phyloP scores from a whole-genome alignment of 768 basidiomycete genomes.

The Boletellus emodensis region DNA sequence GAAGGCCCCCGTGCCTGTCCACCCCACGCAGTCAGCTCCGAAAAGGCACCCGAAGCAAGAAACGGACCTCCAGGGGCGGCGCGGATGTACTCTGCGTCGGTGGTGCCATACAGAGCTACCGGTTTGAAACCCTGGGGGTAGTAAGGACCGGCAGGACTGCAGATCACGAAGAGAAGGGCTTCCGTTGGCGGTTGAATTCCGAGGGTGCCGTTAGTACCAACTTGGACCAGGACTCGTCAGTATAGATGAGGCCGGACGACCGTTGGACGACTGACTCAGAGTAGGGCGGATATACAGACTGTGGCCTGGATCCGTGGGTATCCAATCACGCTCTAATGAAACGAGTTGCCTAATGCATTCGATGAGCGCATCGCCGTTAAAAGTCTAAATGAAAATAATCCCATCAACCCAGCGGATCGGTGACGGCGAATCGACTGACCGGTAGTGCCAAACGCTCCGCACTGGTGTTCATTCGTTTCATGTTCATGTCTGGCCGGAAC shows the following conservation, averaged over 20 bases:
- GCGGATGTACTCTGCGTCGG: slow-evolving; percentile 61
- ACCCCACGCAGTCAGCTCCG: slow-evolving; percentile 5
- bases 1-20: slow-evolving; percentile 73
- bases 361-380: slow-evolving; percentile 70
- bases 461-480: slow-evolving; percentile 90
- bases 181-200: slow-evolving; percentile 57
- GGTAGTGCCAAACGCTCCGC: slow-evolving; percentile 76
- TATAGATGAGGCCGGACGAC: not conserved
- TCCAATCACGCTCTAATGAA: slow-evolving; percentile 82
- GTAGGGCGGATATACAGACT: slow-evolving; percentile 90
- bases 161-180: slow-evolving; percentile 66
- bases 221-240: slow-evolving; percentile 36
- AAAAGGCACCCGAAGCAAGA: not conserved
- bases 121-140: slow-evolving; percentile 89
- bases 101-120: slow-evolving; percentile 79
- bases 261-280: slow-evolving; percentile 41
- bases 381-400: slow-evolving; percentile 45
- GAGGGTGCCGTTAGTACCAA: slow-evolving; percentile 57
- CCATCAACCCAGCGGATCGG: slow-evolving; percentile 2
- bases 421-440: slow-evolving; percentile 36
- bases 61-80: slow-evolving; percentile 75
- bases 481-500: slow-evolving; percentile 97
- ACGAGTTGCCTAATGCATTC: slow-evolving; percentile 85
- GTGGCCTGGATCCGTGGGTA: slow-evolving; percentile 82
- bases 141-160: slow-evolving; percentile 70